These are phyloP conservation scores for Agrocybe pediades DNA, from an alignment of 768 basidiomycete species.

Conservation along the genomic window DNA sequence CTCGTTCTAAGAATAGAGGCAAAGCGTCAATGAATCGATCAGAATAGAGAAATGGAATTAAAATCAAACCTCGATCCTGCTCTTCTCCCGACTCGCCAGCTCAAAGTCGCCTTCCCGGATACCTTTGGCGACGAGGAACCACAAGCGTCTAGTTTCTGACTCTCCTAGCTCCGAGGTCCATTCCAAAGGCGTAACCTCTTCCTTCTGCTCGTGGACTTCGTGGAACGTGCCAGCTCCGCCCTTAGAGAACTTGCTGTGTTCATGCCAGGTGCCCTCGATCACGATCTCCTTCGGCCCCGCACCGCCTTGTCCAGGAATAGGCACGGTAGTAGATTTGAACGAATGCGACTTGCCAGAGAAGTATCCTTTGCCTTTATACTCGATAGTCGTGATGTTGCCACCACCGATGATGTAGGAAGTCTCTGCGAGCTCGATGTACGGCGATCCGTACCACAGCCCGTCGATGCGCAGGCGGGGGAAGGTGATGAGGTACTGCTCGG, in stretches of 20 bases:
- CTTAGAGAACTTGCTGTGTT: slow-evolving; percentile 55
- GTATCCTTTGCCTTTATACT: slow-evolving; percentile 97
- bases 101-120: slow-evolving; percentile 94
- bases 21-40: neutral
- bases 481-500: slow-evolving; percentile 79
- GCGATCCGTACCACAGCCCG: slow-evolving; percentile 88
- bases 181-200: slow-evolving; percentile 67
- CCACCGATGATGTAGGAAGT: slow-evolving; percentile 70
- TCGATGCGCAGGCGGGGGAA: slow-evolving; percentile 92
- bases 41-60: neutral
- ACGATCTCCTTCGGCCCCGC: slow-evolving; percentile 45
- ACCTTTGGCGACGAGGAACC: slow-evolving; percentile 86
- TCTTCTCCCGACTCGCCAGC: slow-evolving; percentile 85
- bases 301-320: slow-evolving; percentile 42
- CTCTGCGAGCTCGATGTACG: slow-evolving; percentile 90
- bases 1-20: slow-evolving; percentile 69
- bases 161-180: slow-evolving; percentile 64
- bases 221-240: slow-evolving; percentile 63
- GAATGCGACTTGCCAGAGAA: slow-evolving; percentile 91
- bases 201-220: slow-evolving; percentile 72
- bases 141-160: slow-evolving; percentile 86
- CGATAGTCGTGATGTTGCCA: slow-evolving; percentile 55
- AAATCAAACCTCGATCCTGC: slow-evolving; percentile 76
- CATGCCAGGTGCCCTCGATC: slow-evolving; percentile 83
- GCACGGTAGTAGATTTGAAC: slow-evolving; percentile 81